Conservation (phyloP, 176 grass and related monocot species). For the Rhynchospora tenuis region DNA sequence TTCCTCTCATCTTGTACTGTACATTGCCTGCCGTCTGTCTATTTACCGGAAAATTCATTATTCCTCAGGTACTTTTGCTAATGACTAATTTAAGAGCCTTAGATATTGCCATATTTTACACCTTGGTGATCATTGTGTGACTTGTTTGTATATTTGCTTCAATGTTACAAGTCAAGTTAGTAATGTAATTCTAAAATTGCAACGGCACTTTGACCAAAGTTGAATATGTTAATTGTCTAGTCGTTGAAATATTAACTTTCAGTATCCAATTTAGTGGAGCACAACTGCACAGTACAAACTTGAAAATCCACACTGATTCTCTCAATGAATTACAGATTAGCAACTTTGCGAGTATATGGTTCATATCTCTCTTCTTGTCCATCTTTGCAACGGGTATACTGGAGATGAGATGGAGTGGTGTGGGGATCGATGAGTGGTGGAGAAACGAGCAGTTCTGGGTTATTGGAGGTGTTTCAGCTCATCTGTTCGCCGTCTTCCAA, state of each 20-base stretch:
- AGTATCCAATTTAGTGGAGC: background rate
- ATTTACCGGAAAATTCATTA: constrained; percentile 86
- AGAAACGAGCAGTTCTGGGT: constrained; percentile 88
- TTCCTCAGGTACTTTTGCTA: constrained; percentile 51
- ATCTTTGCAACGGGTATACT: constrained; percentile 82
- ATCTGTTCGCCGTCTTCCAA: constrained; percentile 69
- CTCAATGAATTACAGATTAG: constrained; percentile 57
- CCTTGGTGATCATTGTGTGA: background rate
- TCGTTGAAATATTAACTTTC: background rate
- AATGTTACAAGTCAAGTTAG: background rate
- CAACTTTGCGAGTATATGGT: constrained; percentile 77
- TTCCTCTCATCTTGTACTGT: constrained; percentile 79
- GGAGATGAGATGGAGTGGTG: constrained; percentile 87
- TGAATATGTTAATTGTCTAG: background rate
- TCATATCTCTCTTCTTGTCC: constrained; percentile 75
- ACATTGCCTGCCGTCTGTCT: constrained; percentile 77
- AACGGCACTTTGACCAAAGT: background rate
- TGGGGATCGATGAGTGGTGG: constrained; percentile 83
- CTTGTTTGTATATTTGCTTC: background rate
- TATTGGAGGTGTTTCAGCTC: constrained; percentile 75
- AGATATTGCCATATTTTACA: background rate
- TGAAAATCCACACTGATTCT: background rate
- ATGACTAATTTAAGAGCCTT: background rate
- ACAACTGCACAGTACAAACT: background rate
- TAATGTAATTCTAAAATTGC: background rate